Conservation (phyloP, 1,284 basidiomycete genomes). For the Puccinia novopanici region DNA sequence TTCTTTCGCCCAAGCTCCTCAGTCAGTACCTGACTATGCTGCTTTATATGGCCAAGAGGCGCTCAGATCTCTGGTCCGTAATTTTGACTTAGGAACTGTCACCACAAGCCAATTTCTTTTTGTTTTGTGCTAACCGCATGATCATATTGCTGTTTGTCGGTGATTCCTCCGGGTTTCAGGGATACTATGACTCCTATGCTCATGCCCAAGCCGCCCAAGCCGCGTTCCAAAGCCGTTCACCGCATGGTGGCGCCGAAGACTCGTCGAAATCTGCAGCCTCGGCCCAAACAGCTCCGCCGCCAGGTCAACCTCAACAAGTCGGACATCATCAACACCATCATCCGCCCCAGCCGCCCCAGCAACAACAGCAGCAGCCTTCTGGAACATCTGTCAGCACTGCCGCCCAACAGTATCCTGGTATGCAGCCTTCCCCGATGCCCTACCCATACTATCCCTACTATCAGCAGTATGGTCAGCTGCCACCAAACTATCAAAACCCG, state of each 20-base stretch:
- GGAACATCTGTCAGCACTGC: slow-evolving; percentile 35
- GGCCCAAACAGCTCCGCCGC: slow-evolving; percentile 28
- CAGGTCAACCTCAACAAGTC: slow-evolving; percentile 34
- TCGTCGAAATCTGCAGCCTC: slow-evolving; percentile 32
- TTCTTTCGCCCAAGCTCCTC: slow-evolving; percentile 41
- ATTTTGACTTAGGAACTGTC: background rate
- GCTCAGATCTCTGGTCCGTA: slow-evolving; percentile 39
- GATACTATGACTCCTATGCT: slow-evolving; percentile 49
- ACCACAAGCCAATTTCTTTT: background rate
- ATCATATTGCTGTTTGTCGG: background rate
- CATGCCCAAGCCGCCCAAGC: slow-evolving; percentile 49
- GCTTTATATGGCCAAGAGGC: slow-evolving; percentile 48
- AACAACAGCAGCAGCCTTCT: slow-evolving; percentile 36
- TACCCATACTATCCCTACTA: slow-evolving; percentile 51
- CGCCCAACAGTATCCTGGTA: slow-evolving; percentile 46
- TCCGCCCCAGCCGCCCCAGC: slow-evolving; percentile 23
- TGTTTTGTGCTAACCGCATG: background rate
- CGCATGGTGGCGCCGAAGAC: slow-evolving; percentile 41
- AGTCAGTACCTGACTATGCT: slow-evolving; percentile 47
- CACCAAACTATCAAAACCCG: slow-evolving; percentile 50
- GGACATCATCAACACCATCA: slow-evolving; percentile 36
- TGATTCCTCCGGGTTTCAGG: slow-evolving; percentile 3
- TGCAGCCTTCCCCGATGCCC: slow-evolving; percentile 50
- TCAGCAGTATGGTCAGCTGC: slow-evolving; percentile 49
- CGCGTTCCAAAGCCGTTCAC: slow-evolving; percentile 48